Percentiles rank a stretch among this genome's conserved stretches.
phyloP scores from a whole-genome alignment of 2,329 filamentous ascomycete genomes.

The Passalora sequoiae region DNA sequence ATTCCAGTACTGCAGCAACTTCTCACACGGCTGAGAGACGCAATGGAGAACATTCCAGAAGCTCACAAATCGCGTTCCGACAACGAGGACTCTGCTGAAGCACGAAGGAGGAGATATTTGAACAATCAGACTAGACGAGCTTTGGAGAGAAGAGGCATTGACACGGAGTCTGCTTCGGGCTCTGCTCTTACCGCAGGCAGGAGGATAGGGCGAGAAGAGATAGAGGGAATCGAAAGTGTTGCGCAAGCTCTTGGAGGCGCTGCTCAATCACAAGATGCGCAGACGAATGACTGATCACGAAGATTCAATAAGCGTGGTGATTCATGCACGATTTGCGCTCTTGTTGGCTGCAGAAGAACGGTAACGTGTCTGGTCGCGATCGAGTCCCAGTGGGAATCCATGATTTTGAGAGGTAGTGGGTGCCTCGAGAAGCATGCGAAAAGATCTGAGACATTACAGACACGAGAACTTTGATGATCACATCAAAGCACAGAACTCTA shows the following conservation, averaged over 20 bases:
- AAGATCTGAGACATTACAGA: too few relatives aligned
- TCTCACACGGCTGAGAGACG: constrained; percentile 53
- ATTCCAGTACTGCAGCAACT: constrained; percentile 71
- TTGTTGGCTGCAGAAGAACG: too few relatives aligned
- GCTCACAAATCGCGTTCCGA: constrained; percentile 27
- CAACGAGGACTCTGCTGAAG: constrained; percentile 48
- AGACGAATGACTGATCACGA: too few relatives aligned
- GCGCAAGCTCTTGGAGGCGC: constrained; percentile 32
- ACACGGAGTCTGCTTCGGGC: constrained; percentile 39
- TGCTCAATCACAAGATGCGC: too few relatives aligned
- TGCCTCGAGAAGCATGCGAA: too few relatives aligned
- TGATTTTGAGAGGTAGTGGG: too few relatives aligned
- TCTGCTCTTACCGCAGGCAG: constrained; percentile 21
- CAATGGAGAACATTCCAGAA: constrained; percentile 30
- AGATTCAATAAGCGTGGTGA: too few relatives aligned
- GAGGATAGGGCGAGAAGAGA: constrained; percentile 32
- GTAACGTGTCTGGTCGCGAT: too few relatives aligned
- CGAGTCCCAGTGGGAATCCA: too few relatives aligned
- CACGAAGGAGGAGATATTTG: constrained; percentile 74
- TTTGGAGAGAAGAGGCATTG: constrained; percentile 67
- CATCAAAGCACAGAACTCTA: too few relatives aligned
- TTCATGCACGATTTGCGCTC: too few relatives aligned
- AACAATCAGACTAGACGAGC: constrained; percentile 73
- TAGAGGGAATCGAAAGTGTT: constrained; percentile 36
- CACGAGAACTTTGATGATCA: too few relatives aligned